A percentile compares a stretch with the other conserved stretches of the same genome.
phyloP scores from a whole-genome alignment of 1,284 basidiomycete species.

The Agaricales sp. region DNA sequence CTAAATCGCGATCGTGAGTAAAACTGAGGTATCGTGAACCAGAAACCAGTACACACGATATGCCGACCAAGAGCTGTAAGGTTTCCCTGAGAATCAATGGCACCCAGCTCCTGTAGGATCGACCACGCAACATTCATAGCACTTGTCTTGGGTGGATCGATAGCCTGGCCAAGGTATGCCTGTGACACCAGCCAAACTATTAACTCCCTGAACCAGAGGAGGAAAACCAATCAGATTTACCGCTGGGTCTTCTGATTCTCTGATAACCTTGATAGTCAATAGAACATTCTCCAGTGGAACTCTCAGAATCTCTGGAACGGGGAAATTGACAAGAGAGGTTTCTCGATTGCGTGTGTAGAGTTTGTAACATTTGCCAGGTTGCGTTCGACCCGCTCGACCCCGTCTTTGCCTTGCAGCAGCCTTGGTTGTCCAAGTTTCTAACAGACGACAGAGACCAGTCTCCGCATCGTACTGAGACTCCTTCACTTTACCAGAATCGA shows the following conservation, averaged over 20 bases:
- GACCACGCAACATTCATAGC: slow-evolving; percentile 76
- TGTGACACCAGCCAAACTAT: slow-evolving; percentile 11
- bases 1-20: slow-evolving; percentile 25
- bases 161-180: slow-evolving; percentile 60
- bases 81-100: slow-evolving; percentile 51
- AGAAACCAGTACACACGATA: slow-evolving; percentile 38
- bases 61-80: slow-evolving; percentile 81
- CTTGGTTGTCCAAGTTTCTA: slow-evolving; percentile 73
- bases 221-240: slow-evolving; percentile 17
- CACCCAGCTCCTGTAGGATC: slow-evolving; percentile 72
- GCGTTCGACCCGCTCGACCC: slow-evolving; percentile 85
- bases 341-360: slow-evolving; percentile 75
- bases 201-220: too few relatives aligned
- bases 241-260: slow-evolving; percentile 27
- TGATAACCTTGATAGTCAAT: slow-evolving; percentile 76
- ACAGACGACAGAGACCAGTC: slow-evolving; percentile 65
- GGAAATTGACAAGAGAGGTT: slow-evolving; percentile 60
- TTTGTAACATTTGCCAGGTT: slow-evolving; percentile 77
- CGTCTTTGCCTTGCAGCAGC: slow-evolving; percentile 81
- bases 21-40: slow-evolving; percentile 5
- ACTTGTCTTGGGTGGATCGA: slow-evolving; percentile 73
- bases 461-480: slow-evolving; percentile 80
- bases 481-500: slow-evolving; percentile 85
- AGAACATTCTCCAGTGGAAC: slow-evolving; percentile 81
- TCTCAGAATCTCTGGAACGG: slow-evolving; percentile 84